Conservation (phyloP, 225 moss, liverwort and hornwort genomes). For the Pleurozium schreberi region DNA sequence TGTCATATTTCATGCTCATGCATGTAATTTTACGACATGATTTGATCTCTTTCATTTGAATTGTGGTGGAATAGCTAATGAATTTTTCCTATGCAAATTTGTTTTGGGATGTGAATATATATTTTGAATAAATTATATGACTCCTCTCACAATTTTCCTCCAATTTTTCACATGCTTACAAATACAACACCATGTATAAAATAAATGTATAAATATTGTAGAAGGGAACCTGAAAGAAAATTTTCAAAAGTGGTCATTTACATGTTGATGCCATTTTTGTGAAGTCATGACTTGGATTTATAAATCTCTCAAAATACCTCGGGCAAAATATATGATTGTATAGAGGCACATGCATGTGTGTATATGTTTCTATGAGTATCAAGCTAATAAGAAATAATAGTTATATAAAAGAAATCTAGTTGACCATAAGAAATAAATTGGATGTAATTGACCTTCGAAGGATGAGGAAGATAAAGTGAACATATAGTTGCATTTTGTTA, state of each 20-base stretch:
- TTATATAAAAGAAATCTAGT: not conserved
- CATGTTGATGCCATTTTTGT: not conserved
- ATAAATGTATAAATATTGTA: not conserved
- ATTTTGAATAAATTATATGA: not conserved
- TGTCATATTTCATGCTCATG: too few relatives aligned
- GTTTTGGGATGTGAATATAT: not conserved
- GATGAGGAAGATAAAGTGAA: too few relatives aligned
- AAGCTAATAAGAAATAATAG: not conserved
- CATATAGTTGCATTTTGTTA: not conserved
- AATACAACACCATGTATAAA: too few relatives aligned
- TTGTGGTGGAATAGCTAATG: not conserved
- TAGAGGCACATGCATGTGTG: not conserved
- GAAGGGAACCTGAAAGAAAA: not conserved
- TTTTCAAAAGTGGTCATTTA: not conserved
- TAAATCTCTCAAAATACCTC: not conserved
- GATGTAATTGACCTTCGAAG: not conserved
- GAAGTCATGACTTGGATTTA: not conserved
- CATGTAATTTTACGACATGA: too few relatives aligned
- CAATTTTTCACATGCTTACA: too few relatives aligned
- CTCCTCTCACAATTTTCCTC: too few relatives aligned
- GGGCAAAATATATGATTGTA: not conserved
- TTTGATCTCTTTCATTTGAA: not conserved
- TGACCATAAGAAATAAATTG: not conserved
- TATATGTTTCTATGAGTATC: not conserved
- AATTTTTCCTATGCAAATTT: not conserved